Conservation (phyloP, 2,329 filamentous ascomycete genomes). For the Penicillium sp. region DNA sequence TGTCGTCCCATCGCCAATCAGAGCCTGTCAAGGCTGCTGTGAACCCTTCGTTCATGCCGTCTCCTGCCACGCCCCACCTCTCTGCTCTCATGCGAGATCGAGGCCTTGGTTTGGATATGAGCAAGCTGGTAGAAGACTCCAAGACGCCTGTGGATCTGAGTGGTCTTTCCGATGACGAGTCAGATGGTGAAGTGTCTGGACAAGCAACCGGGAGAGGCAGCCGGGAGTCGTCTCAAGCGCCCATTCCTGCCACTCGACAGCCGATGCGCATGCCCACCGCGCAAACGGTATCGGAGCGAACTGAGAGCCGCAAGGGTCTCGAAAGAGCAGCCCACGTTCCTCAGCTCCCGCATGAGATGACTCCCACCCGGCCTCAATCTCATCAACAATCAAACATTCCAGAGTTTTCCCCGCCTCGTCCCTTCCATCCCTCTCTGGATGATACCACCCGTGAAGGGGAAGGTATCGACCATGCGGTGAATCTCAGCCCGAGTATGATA, state of each 20-base stretch:
- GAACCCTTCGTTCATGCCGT: slow-evolving; percentile 48
- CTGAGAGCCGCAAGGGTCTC: slow-evolving; percentile 56
- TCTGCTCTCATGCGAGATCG: slow-evolving; percentile 59
- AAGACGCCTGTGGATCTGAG: slow-evolving; percentile 39
- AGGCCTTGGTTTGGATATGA: slow-evolving; percentile 58
- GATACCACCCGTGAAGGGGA: slow-evolving; percentile 46
- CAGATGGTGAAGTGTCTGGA: slow-evolving; percentile 32
- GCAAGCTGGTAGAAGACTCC: slow-evolving; percentile 55
- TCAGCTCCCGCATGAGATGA: slow-evolving; percentile 40
- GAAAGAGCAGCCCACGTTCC: slow-evolving; percentile 37
- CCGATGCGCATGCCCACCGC: slow-evolving; percentile 55
- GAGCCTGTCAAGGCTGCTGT: slow-evolving; percentile 22
- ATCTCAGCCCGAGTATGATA: slow-evolving; percentile 64
- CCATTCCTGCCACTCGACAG: slow-evolving; percentile 38
- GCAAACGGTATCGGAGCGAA: slow-evolving; percentile 47
- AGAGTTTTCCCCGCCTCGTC: slow-evolving; percentile 45
- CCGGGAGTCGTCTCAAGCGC: slow-evolving; percentile 18
- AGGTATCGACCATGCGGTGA: slow-evolving; percentile 38
- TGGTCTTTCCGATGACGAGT: slow-evolving; percentile 38
- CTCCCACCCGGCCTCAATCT: slow-evolving; percentile 32
- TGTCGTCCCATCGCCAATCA: slow-evolving; percentile 5
- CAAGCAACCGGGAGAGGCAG: slow-evolving; percentile 21
- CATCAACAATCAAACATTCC: slow-evolving; percentile 21
- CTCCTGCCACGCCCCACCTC: slow-evolving; percentile 60
- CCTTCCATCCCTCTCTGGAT: slow-evolving; percentile 7